Conservation (phyloP, 768 basidiomycete species). For the Ramaria rubella region DNA sequence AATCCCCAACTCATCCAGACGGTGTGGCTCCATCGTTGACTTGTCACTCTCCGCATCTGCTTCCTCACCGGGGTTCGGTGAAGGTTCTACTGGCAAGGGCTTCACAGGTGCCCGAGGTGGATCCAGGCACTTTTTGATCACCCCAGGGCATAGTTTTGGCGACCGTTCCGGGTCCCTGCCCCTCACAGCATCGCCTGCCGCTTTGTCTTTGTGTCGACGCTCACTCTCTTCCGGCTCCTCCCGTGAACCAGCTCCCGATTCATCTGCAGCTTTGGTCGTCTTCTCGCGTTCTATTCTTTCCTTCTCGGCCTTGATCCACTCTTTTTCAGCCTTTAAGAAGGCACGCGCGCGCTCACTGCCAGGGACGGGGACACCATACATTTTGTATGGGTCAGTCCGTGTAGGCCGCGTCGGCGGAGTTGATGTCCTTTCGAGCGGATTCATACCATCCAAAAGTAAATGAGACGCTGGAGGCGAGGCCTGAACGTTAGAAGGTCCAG, state of each 20-base stretch:
- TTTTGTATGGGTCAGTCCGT: conserved; percentile 9
- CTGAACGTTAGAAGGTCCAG: neutral
- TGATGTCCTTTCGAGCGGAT: neutral
- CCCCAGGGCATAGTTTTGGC: no score
- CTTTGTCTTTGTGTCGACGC: neutral
- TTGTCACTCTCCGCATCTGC: neutral
- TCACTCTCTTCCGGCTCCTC: neutral
- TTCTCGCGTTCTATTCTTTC: neutral
- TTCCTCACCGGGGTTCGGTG: neutral
- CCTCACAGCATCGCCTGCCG: neutral
- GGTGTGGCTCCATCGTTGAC: neutral
- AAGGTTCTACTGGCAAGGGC: no score
- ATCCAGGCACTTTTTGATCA: neutral
- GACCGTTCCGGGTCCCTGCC: neutral
- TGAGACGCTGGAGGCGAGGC: neutral
- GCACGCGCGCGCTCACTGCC: conserved; percentile 6
- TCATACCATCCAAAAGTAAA: neutral
- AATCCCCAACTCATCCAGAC: neutral
- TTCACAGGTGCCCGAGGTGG: no score
- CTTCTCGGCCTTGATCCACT: conserved; percentile 2
- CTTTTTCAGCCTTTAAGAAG: conserved; percentile 11
- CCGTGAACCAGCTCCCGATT: no score
- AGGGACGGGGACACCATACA: conserved; percentile 3
- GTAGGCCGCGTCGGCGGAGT: neutral
- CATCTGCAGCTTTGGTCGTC: neutral